Evolutionary conservation across 2,329 filamentous ascomycete species (phyloP).

Genomic region (Pseudogymnoascus sp.): DNA sequence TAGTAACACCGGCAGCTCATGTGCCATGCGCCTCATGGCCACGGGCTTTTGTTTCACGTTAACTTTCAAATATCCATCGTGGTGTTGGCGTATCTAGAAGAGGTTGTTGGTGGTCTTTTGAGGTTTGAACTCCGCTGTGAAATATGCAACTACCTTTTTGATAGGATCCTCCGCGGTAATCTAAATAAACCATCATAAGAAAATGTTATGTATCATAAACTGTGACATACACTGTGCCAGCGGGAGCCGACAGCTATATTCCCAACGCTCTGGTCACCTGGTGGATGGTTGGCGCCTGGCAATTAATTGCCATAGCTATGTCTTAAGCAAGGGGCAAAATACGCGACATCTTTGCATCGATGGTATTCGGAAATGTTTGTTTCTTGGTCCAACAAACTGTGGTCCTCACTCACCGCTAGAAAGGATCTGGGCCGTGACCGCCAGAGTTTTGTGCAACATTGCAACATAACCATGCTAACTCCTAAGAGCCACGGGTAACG

Average conservation of each 20-base stretch:
- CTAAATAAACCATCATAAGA: background rate
- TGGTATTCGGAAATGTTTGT: background rate
- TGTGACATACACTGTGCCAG: background rate
- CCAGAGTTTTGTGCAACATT: background rate
- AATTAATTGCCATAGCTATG: background rate
- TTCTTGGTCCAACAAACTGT: background rate
- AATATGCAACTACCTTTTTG: background rate
- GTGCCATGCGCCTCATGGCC: background rate
- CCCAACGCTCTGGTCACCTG: too few relatives aligned
- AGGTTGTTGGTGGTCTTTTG: background rate
- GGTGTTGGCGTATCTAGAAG: background rate
- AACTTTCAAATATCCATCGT: background rate
- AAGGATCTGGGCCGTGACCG: background rate
- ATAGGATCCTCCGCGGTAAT: background rate
- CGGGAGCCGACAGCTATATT: background rate
- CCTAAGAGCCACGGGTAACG: background rate
- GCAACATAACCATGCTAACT: too few relatives aligned
- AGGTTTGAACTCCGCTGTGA: background rate
- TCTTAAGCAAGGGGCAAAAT: background rate
- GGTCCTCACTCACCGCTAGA: background rate
- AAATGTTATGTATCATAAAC: background rate
- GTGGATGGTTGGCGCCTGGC: background rate
- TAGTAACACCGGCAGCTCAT: background rate
- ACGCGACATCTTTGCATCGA: background rate
- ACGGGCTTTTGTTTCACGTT: background rate